phyloP scores from a whole-genome alignment of 257 asterid species.

The Solanum gandarillasii region DNA sequence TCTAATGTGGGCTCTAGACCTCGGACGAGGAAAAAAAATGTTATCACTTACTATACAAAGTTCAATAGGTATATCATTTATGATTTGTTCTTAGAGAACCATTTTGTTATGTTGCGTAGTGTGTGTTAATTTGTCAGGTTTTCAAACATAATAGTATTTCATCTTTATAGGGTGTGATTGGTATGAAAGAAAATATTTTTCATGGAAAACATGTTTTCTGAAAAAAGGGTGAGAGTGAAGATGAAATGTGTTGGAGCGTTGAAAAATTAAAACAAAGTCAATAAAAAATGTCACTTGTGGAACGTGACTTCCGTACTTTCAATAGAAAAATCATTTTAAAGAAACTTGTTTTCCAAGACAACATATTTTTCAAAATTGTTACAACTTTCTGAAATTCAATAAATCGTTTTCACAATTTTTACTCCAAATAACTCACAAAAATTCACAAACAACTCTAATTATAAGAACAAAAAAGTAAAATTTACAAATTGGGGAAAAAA shows the following conservation, averaged over 20 bases:
- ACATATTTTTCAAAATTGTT: neutral
- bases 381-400: neutral
- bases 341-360: neutral
- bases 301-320: neutral
- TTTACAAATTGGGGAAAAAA: neutral
- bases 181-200: too few species aligned
- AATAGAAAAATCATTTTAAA: too few species aligned
- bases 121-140: neutral
- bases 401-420: neutral
- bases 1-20: too few species aligned
- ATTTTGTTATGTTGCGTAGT: neutral
- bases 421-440: neutral
- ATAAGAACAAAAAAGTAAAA: neutral
- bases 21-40: too few species aligned
- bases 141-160: neutral
- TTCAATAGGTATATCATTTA: neutral
- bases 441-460: neutral
- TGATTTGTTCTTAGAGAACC: neutral
- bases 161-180: neutral
- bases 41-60: neutral
- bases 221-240: neutral
- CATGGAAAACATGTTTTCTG: too few species aligned
- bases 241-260: neutral
- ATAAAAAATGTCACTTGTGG: neutral
- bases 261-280: too few species aligned